Base-by-base conservation (phyloP, 2,329 filamentous ascomycete species). In the Calycina herbarum region DNA sequence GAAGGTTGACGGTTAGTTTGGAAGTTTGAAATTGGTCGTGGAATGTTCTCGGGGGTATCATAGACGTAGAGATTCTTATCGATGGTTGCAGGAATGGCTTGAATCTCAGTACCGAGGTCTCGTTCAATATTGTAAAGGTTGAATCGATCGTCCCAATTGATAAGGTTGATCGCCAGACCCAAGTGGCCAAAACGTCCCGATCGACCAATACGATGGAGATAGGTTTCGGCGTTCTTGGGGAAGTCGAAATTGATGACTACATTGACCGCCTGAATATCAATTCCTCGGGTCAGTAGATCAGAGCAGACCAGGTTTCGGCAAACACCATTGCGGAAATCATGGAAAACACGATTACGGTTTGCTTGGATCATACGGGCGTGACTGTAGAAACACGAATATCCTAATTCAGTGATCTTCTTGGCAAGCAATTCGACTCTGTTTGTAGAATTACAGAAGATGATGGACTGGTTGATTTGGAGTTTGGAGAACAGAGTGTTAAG, bases 241-340 rank as follows among this genome's bases (percentile, higher is more conserved):
- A 99, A 99, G 76, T 99, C 95, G 76, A 99, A 99, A 82, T 99
- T 99, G 86, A 99, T 99, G 77, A 99, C 95, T 64, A 99, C 95
- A 74, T 99, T 99, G 76, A 99, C 95, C 63, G 95, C 95, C 80
- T 99, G 95, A 71, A 99, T 99, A 81, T 99, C 95, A 75, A 99
- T 99, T 88, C 95, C 95, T 80, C 95, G 94, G 69, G 95, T 99
- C 70, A 99, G 86, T 48, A 99, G 85, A 81, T 99, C 95, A 2
- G 96, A 99, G 81, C 95, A 99, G 69, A 99, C 95, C 45, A 99
- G 87, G 78, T 99, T 99, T 75, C 95, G 93, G 83, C 94, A 98
- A 62, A 97, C 94, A 66, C 95, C 95, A 74, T 97, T 97, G 72
- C 95, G 90, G 84, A 99, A 99, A 78, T 99, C 96, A 81, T 99